Evolutionary conservation across 345 rosid genomes (phyloP), one percentile per base, ranked within the genome.

Genomic region (Eucalyptus microcorys): DNA sequence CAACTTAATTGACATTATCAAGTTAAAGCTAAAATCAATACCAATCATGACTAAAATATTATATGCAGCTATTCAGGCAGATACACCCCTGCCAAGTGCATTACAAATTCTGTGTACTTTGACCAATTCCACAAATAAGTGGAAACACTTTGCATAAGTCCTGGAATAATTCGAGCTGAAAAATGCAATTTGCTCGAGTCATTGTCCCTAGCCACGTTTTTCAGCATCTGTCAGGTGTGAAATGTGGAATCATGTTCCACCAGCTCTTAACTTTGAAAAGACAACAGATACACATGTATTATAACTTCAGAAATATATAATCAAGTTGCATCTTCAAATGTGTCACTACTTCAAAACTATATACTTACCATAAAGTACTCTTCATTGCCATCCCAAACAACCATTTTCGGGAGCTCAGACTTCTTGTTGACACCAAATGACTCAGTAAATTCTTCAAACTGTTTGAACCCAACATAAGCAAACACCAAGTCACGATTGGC

Each of bases 401-500:
- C 90, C 94, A 97, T 93, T 93, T 92, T 96, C 26, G 99, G 99
- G 49, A 98, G 94, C 48, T 93, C 94, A 71, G 93, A 80, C 89
- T 92, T 93, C 93, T 91, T 91, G 42, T 90, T 92, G 53, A 88
- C 94, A 30, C 91, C 96, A 88, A 98, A 98, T 42, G 96, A 91
- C 89, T 95, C 97, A 49, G 98, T 93, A 91, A 98, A 96, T 17
- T 95, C 99, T 90, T 90, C 94, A 91, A 94, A 98, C 87, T 95
- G 98, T 88, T 94, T 92, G 87, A 96, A 90, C 88, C 99, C 99
- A 10, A 96, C 97, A 91, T 94, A 96, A n/a, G 93, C 97, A 92
- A 98, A 98, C 57, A 96, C 95, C 87, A 98, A 91, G 91, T 98
- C 95, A 24, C 96, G 97, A 94, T 98, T 98, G 53, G 99, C 98